These are phyloP conservation scores for Alternaria arborescens DNA, from an alignment of 2,329 filamentous ascomycete genomes.

Conservation along the genomic window DNA sequence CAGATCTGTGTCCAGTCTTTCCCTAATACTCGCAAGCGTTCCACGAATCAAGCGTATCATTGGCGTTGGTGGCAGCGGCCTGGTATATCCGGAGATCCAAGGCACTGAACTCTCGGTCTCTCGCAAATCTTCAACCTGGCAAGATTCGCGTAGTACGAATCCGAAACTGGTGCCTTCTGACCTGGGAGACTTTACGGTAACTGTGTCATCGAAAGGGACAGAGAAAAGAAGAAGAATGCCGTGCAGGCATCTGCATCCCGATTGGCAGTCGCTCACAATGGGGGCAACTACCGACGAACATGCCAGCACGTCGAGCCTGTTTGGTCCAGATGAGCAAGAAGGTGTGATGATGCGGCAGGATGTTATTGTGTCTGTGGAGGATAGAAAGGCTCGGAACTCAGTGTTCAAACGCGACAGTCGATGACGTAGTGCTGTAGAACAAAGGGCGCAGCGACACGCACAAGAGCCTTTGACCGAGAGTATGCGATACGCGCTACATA, in stretches of 20 bases:
- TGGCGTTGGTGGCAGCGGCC: conserved; percentile 23
- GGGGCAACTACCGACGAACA: conserved; percentile 25
- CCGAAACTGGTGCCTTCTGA: conserved; percentile 24
- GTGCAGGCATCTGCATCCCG: conserved; percentile 22
- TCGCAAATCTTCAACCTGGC: conserved; percentile 2
- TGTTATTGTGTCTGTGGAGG: conserved; percentile 28
- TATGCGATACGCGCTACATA: not conserved
- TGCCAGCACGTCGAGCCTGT: conserved; percentile 33
- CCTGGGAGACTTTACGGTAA: conserved; percentile 23
- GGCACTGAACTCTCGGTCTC: conserved; percentile 23
- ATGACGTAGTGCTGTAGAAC: not conserved
- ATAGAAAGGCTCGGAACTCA: conserved; percentile 5
- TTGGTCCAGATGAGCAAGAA: conserved; percentile 17
- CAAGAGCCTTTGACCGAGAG: not conserved
- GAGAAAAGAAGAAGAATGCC: conserved; percentile 17
- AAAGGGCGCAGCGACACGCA: not conserved
- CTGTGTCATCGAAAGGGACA: conserved; percentile 18
- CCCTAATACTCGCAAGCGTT: conserved; percentile 27
- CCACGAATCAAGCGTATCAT: conserved; percentile 30
- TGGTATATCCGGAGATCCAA: conserved; percentile 22
- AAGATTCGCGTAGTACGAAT: conserved; percentile 1
- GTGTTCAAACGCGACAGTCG: not conserved
- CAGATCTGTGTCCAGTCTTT: conserved; percentile 28
- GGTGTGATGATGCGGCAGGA: conserved; percentile 30
- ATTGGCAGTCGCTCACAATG: conserved; percentile 18